These are phyloP conservation scores for Ricinus communis DNA, from an alignment of 345 rosid genomes.

Conservation along the genomic window DNA sequence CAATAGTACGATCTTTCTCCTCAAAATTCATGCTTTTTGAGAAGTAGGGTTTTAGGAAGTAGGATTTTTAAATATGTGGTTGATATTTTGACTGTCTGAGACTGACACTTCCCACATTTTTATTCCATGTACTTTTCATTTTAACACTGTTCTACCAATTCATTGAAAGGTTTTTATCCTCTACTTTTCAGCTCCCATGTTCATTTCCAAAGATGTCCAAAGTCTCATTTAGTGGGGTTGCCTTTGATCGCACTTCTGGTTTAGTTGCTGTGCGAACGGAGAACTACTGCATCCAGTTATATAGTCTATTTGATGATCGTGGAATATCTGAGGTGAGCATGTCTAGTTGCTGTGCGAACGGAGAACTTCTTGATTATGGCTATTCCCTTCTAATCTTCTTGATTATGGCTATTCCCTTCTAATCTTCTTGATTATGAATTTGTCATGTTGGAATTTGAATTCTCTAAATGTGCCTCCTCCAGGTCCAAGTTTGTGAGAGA, in stretches of 20 bases:
- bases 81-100: not conserved
- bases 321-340: constrained; percentile 87
- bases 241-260: constrained; percentile 69
- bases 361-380: too few species aligned
- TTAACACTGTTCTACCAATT: not conserved
- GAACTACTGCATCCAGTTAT: constrained; percentile 75
- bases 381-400: not conserved
- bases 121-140: not conserved
- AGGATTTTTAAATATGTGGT: not conserved
- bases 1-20: not conserved
- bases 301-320: constrained; percentile 79
- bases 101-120: not conserved
- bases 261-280: constrained; percentile 76
- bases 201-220: constrained; percentile 51
- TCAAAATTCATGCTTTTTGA: not conserved
- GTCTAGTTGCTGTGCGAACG: too few species aligned
- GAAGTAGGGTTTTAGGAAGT: not conserved
- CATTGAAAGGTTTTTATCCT: constrained; percentile 1
- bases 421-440: not conserved
- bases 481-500: constrained; percentile 98
- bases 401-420: too few species aligned
- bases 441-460: constrained; percentile 13
- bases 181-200: constrained; percentile 67
- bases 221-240: constrained; percentile 49
- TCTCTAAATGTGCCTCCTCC: constrained; percentile 20